Percentiles rank a stretch among this genome's conserved stretches.
Conservation (phyloP, 208 protist species). For the Angomonas ambiguus region DNA sequence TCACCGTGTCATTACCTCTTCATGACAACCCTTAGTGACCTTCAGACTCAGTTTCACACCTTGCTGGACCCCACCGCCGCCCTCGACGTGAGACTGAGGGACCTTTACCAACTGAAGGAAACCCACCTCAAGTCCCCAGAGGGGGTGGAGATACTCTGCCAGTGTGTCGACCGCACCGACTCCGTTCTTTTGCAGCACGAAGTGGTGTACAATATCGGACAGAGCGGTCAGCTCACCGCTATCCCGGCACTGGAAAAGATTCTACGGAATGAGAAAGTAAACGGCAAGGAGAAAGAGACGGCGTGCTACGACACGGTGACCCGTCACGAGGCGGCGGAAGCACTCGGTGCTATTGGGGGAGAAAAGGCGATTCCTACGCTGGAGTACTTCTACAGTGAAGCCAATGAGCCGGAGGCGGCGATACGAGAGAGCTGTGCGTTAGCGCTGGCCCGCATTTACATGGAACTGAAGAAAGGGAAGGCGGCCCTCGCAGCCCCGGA, state of each 20-base stretch:
- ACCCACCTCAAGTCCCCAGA: slow-evolving; percentile 52
- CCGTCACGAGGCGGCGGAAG: slow-evolving; percentile 95
- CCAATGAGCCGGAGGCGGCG: slow-evolving; percentile 46
- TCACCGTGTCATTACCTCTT: not conserved
- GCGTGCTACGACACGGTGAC: slow-evolving; percentile 93
- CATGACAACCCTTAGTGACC: slow-evolving; percentile 35
- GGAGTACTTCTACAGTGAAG: slow-evolving; percentile 38
- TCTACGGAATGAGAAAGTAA: slow-evolving; percentile 36
- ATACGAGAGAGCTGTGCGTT: slow-evolving; percentile 95
- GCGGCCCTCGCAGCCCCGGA: slow-evolving; percentile 38
- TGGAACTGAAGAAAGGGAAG: slow-evolving; percentile 51
- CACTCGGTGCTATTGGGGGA: slow-evolving; percentile 86
- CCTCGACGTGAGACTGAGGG: slow-evolving; percentile 80
- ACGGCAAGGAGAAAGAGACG: not conserved
- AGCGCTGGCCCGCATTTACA: slow-evolving; percentile 71
- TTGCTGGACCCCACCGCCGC: slow-evolving; percentile 70
- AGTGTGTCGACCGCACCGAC: slow-evolving; percentile 78
- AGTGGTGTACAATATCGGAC: slow-evolving; percentile 95
- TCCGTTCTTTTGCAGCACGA: slow-evolving; percentile 97
- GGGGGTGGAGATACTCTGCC: slow-evolving; percentile 46
- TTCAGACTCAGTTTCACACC: slow-evolving; percentile 51
- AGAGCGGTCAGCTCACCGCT: slow-evolving; percentile 85
- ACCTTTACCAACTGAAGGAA: slow-evolving; percentile 86
- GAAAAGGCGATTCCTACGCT: slow-evolving; percentile 36
- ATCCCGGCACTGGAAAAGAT: slow-evolving; percentile 78